Base-by-base conservation (phyloP, 2,329 filamentous ascomycete genomes). In the Colletotrichum sublineola region DNA sequence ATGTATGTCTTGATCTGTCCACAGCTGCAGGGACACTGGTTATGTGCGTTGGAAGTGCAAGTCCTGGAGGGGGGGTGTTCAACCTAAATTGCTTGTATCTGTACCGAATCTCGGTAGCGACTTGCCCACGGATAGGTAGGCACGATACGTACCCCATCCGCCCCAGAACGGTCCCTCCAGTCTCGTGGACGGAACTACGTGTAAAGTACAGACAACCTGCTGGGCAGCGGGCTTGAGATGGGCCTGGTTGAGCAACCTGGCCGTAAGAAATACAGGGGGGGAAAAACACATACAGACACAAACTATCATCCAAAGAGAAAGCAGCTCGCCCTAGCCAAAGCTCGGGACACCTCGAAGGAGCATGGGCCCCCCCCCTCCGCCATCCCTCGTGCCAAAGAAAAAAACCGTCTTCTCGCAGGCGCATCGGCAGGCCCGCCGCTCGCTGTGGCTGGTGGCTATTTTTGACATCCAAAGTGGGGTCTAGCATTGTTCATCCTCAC, bases 361-460 rank as follows among this genome's bases (percentile, higher is more conserved):
- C 62, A 64, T 64, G 50, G 62, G 4, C 62, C 62, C 40, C 14
- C 40, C 14, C 40, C 40, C 40, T 42, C 40, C 12, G n/a, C 46
- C 46, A 24, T 29, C 57, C n/a, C 36, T 12, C 20, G 42, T 48
- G 33, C 24, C 58, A 18, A 6, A 18, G 42, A 31, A n/a, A 46
- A 46, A 9, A 62, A 62, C 58, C 52, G 46, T 50, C 36, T 63
- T 62, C 12, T 44, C 57, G 24, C 15, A n/a, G 15, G 50, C 62
- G 63, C 55, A 63, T 64, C 65, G 66, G 69, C 69, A 64, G 52
- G 66, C 38, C 69, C 69, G 69, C 57, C 40, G 58, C 42, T 52
- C 48, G 53, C 56, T 52, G 64, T 72, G 66, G 70, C 66, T 72
- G 33, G 70, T 72, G 66, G 40, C 70, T 72, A 72, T 72, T 72